Percentiles rank a stretch among this genome's conserved stretches.
phyloP scores from a whole-genome alignment of 73 alveolate species.

The Tetrahymena malaccensis region DNA sequence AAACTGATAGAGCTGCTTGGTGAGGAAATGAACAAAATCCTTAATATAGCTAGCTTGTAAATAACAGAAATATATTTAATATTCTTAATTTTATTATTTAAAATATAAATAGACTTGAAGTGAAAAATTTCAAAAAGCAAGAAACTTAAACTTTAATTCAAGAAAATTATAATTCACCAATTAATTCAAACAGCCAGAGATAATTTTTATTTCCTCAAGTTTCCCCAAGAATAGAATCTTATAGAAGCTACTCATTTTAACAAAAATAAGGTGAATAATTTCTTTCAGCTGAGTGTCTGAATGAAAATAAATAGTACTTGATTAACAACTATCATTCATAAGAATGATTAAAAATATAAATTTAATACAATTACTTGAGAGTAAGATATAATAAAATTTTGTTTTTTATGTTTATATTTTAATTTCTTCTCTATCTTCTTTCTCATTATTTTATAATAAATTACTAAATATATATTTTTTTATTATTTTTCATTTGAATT shows the following conservation, averaged over 20 bases:
- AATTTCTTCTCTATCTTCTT: no score
- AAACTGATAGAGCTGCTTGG: background rate
- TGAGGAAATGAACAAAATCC: background rate
- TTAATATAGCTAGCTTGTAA: background rate
- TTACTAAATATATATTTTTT: no score
- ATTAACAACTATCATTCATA: background rate
- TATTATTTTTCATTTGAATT: no score
- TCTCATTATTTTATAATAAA: no score
- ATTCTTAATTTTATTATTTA: no score
- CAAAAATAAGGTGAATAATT: background rate
- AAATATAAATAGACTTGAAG: background rate
- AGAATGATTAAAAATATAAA: background rate
- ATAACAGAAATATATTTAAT: no score
- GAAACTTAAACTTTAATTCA: background rate
- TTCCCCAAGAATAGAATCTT: background rate
- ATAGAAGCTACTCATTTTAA: background rate
- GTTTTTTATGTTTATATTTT: no score
- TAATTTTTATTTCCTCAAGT: background rate
- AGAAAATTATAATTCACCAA: background rate
- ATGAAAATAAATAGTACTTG: background rate
- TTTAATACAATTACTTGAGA: no score
- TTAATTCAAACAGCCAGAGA: background rate
- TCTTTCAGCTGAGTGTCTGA: background rate
- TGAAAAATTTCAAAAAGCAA: background rate
- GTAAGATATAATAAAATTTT: no score